These are phyloP conservation scores for Blastocystis hominis DNA, from an alignment of 352 stramenopile species.

Conservation along the genomic window DNA sequence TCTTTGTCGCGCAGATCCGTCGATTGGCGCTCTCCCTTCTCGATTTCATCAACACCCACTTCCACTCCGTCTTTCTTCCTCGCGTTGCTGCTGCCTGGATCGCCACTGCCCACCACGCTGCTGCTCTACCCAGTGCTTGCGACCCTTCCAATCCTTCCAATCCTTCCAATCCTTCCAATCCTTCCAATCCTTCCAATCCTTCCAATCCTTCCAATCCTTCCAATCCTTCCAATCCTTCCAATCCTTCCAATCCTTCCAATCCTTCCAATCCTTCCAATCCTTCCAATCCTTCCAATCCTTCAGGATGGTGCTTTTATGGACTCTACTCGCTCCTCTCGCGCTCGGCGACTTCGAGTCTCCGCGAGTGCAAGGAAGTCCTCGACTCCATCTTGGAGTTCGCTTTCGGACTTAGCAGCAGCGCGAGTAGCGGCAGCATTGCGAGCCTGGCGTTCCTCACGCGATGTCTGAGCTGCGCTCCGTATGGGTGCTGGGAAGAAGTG, in stretches of 20 bases:
- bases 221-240: too few relatives aligned
- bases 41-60: neutral
- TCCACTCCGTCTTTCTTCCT: neutral
- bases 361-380: neutral
- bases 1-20: neutral
- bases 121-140: neutral
- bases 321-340: neutral
- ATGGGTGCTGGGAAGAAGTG: neutral
- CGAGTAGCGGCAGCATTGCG: neutral
- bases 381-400: neutral
- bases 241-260: too few relatives aligned
- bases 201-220: too few relatives aligned
- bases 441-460: neutral
- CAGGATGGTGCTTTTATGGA: neutral
- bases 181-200: too few relatives aligned
- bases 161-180: neutral
- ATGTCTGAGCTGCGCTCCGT: slow-evolving; percentile 3
- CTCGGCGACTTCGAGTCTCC: neutral
- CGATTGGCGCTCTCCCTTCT: neutral
- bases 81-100: neutral
- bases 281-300: too few relatives aligned
- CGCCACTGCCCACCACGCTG: neutral
- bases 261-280: too few relatives aligned
- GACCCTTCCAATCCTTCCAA: too few relatives aligned
- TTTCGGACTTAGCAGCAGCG: neutral